Evolutionary conservation across 345 rosid genomes (phyloP).

Genomic region (Salix arbutifolia): DNA sequence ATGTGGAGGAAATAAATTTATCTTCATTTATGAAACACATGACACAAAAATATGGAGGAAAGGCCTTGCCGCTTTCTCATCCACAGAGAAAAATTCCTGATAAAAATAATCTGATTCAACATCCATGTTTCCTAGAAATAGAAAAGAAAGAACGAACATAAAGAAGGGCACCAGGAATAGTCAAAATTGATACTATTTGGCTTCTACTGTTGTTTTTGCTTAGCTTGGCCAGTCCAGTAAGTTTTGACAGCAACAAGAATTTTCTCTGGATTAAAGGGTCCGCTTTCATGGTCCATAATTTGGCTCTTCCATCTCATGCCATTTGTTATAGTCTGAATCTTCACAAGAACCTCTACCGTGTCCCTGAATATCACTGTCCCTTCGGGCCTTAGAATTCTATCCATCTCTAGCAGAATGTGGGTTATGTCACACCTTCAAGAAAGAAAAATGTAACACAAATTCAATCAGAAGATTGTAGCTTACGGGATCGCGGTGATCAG

Average conservation of each 20-base stretch:
- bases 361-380: slow-evolving; percentile 93
- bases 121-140: not conserved
- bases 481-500: not conserved
- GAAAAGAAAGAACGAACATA: not conserved
- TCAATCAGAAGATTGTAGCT: not conserved
- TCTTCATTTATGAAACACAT: not conserved
- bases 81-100: not conserved
- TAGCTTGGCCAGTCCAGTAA: slow-evolving; percentile 79
- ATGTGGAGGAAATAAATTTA: not conserved
- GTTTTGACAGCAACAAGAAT: slow-evolving; percentile 76
- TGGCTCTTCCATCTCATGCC: slow-evolving; percentile 90
- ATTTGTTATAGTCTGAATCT: slow-evolving; percentile 59
- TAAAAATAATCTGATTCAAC: slow-evolving; percentile 4
- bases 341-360: slow-evolving; percentile 71
- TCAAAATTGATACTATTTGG: not conserved
- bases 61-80: slow-evolving; percentile 1
- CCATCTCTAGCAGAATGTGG: slow-evolving; percentile 90
- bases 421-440: slow-evolving; percentile 68
- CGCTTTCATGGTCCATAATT: slow-evolving; percentile 86
- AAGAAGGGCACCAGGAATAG: not conserved
- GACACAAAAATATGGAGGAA: not conserved
- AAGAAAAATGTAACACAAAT: slow-evolving; percentile 1
- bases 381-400: slow-evolving; percentile 89
- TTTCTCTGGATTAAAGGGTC: slow-evolving; percentile 93
- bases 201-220: slow-evolving; percentile 26